These are phyloP conservation scores for Cucurbita pepo DNA, from an alignment of 306 rosid genomes.

Conservation along the genomic window DNA sequence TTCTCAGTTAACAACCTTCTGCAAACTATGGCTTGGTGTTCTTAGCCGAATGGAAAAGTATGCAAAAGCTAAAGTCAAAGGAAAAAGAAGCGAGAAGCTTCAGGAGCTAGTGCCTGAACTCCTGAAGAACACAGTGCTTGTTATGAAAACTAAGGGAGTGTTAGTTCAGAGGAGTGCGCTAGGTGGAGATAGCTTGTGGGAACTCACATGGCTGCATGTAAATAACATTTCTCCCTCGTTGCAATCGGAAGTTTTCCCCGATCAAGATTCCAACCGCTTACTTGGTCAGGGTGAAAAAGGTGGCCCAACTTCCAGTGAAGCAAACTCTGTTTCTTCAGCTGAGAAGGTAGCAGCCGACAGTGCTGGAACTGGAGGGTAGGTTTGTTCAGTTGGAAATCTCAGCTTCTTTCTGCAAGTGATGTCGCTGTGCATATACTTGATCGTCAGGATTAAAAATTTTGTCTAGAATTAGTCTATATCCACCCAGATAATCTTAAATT, in stretches of 20 bases:
- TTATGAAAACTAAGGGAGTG: conserved; percentile 63
- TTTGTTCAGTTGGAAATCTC: neutral
- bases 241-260: conserved; percentile 80
- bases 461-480: conserved; percentile 7
- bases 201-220: conserved; percentile 87
- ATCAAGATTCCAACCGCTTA: conserved; percentile 45
- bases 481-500: conserved; percentile 1
- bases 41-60: conserved; percentile 89
- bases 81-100: conserved; percentile 80
- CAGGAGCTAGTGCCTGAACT: conserved; percentile 77
- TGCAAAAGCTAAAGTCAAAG: conserved; percentile 68
- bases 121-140: conserved; percentile 66
- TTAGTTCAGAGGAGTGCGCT: conserved; percentile 68
- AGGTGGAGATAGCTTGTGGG: conserved; percentile 96
- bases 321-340: conserved; percentile 18
- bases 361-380: conserved; percentile 18
- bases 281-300: conserved; percentile 26
- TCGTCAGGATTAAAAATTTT: neutral
- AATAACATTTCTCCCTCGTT: conserved; percentile 66
- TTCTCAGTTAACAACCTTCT: conserved; percentile 62
- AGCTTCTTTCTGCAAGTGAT: neutral
- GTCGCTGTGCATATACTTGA: conserved; percentile 3
- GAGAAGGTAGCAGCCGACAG: conserved; percentile 25
- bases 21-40: conserved; percentile 94
- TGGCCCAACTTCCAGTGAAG: conserved; percentile 13